Conservation (phyloP, 305 asterid genomes). For the Petunia hybrid region DNA sequence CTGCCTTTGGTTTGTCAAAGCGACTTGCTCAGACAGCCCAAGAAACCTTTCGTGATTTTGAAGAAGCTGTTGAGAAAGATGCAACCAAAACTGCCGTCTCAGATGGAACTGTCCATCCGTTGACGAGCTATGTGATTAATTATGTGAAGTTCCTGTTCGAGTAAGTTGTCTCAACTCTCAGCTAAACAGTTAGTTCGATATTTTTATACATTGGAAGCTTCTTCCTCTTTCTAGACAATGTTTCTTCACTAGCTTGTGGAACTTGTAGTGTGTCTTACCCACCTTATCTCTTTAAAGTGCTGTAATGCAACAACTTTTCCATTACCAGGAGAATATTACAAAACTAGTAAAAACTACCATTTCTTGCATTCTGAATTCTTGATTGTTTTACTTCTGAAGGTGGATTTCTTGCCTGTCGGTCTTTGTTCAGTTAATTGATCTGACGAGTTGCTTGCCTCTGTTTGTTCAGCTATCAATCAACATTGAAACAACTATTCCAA, state of each 20-base stretch:
- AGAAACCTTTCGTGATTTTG: conserved; percentile 95
- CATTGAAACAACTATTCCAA: conserved; percentile 88
- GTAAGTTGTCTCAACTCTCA: conserved; percentile 57
- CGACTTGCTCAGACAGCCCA: conserved; percentile 96
- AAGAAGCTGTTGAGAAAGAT: conserved; percentile 99
- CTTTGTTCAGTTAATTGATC: not conserved
- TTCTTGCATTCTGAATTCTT: conserved; percentile 23
- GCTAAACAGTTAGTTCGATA: not conserved
- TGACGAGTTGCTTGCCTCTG: conserved; percentile 27
- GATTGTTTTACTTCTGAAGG: not conserved
- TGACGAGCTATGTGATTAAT: conserved; percentile 98
- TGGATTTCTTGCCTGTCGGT: not conserved
- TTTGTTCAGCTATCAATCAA: conserved; percentile 84
- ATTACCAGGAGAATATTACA: not conserved
- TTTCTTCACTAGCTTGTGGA: conserved; percentile 19
- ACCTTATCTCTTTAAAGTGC: not conserved
- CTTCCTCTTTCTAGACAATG: conserved; percentile 3
- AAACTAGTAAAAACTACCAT: conserved; percentile 27
- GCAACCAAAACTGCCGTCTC: conserved; percentile 97
- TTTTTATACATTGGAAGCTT: conserved; percentile 10
- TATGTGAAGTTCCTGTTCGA: conserved; percentile 95
- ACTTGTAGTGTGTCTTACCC: not conserved
- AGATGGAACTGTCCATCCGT: conserved; percentile 98
- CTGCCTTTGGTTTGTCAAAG: conserved; percentile 93
- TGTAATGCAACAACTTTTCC: not conserved